Evolutionary conservation across 1,284 basidiomycete genomes (phyloP), one percentile per base, ranked within the genome.

Genomic region (Leccinum solheimii): DNA sequence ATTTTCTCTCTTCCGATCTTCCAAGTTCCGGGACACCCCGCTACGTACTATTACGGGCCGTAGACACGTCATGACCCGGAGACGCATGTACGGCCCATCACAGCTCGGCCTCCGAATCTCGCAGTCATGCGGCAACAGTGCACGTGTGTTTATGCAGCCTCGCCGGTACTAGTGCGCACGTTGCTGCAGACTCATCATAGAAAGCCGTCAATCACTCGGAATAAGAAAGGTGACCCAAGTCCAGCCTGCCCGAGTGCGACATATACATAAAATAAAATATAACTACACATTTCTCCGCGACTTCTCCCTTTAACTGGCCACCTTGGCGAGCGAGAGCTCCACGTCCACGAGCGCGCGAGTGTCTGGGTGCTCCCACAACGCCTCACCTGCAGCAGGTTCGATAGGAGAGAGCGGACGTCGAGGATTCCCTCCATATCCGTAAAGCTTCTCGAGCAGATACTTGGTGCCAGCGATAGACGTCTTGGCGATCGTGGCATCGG

Each of bases 391-490:
- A 27, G 75, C 82, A 32, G 81, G 69, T 9, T 81, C 79, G 21
- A 88, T 85, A 5, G 87, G 85, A 48, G 85, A 83, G 55, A 97
- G 82, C 10, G 95, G 91, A 64, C 81, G 86, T 61, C 94, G 84
- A 48, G 91, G 86, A 38, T 82, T 75, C 0, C 93, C 91, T 16
- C 90, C 90, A 70, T 92, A 92, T 5, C 92, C 92, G 67, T 87
- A 83, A 56, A 91, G 75, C 72, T 85, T 87, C 75, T 90, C 78
- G 32, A 95, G 76, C 57, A 92, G 81, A 73, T 80, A 88, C 77
- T 97, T 97, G 13, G 91, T 94, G 7, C 93, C 94, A 1, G 90
- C 79, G 67, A 96, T 91, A 4, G 89, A 90, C 3, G 85, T 77
- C 72, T 91, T 90, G 30, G 90, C 85, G 68, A 94, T 88, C 13